phyloP scores from a whole-genome alignment of 352 stramenopile species.

The Globisporangium takayamanum region DNA sequence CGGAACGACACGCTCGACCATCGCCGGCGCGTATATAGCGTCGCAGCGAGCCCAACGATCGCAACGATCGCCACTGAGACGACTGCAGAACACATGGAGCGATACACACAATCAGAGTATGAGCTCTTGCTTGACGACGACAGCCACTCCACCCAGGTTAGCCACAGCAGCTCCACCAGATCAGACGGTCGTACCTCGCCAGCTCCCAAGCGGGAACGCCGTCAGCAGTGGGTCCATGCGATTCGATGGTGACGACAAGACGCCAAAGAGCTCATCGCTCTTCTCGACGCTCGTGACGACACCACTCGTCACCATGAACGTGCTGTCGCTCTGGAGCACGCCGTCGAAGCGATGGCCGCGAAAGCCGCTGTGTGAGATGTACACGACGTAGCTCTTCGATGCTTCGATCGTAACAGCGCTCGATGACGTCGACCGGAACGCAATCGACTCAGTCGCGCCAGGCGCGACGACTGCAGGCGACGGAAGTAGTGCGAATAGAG shows the following conservation, averaged over 20 bases:
- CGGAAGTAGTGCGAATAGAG: constrained; percentile 25
- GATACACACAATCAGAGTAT: neutral
- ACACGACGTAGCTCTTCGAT: constrained; percentile 33
- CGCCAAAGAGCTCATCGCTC: constrained; percentile 21
- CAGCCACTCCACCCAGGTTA: neutral
- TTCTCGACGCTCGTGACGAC: constrained; percentile 17
- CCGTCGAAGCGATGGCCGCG: constrained; percentile 47
- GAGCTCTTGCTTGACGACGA: neutral
- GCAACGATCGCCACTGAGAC: constrained; percentile 42
- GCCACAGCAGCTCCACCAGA: no score
- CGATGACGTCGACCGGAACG: constrained; percentile 26
- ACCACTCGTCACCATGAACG: constrained; percentile 18
- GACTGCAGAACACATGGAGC: constrained; percentile 19
- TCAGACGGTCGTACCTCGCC: constrained; percentile 33
- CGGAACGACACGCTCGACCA: constrained; percentile 17
- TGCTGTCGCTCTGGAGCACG: constrained; percentile 25
- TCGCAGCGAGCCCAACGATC: constrained; percentile 38
- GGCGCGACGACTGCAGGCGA: constrained; percentile 24
- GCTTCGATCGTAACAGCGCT: constrained; percentile 16
- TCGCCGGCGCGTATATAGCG: constrained; percentile 48
- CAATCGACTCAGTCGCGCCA: constrained; percentile 16
- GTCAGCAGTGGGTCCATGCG: constrained; percentile 23
- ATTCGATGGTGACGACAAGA: constrained; percentile 21
- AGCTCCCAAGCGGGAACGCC: constrained; percentile 40
- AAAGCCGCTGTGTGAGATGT: constrained; percentile 60